phyloP scores from a whole-genome alignment of 2,329 filamentous ascomycete genomes.

The Herpotrichia juniperi region DNA sequence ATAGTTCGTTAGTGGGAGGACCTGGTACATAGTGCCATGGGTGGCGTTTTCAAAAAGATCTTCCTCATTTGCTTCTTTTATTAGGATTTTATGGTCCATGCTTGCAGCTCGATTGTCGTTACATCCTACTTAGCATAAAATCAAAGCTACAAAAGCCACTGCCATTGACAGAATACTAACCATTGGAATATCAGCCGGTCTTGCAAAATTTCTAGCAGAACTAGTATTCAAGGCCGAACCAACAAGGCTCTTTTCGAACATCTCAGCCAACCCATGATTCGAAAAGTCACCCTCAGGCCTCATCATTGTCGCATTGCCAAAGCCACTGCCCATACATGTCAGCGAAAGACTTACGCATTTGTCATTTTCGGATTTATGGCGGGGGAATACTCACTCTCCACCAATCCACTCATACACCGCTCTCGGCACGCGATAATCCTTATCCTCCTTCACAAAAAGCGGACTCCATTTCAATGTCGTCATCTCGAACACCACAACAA shows the following conservation, averaged over 20 bases:
- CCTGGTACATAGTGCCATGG: too few species aligned
- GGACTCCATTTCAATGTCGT: slow-evolving; percentile 10
- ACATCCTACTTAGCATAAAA: too few species aligned
- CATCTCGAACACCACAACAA: slow-evolving; percentile 8
- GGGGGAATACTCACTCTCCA: slow-evolving; percentile 7
- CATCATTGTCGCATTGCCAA: slow-evolving; percentile 8
- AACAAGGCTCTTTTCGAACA: slow-evolving; percentile 1
- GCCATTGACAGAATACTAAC: too few species aligned
- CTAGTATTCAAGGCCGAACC: too few species aligned
- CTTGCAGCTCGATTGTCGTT: too few species aligned
- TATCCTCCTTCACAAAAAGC: slow-evolving; percentile 2
- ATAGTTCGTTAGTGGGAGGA: too few species aligned
- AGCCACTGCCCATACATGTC: not conserved
- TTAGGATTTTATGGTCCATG: too few species aligned
- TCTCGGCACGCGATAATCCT: slow-evolving; percentile 8
- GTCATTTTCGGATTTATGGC: not conserved
- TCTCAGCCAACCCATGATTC: not conserved
- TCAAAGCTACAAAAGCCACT: too few species aligned
- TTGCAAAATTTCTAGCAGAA: too few species aligned
- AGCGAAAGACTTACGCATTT: not conserved
- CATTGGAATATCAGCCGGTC: too few species aligned
- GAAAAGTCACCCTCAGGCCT: slow-evolving; percentile 6
- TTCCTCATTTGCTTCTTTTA: too few species aligned
- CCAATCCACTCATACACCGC: slow-evolving; percentile 13
- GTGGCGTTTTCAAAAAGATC: too few species aligned